Evolutionary conservation across 768 basidiomycete species (phyloP).

Genomic region (Rickenella mellea): DNA sequence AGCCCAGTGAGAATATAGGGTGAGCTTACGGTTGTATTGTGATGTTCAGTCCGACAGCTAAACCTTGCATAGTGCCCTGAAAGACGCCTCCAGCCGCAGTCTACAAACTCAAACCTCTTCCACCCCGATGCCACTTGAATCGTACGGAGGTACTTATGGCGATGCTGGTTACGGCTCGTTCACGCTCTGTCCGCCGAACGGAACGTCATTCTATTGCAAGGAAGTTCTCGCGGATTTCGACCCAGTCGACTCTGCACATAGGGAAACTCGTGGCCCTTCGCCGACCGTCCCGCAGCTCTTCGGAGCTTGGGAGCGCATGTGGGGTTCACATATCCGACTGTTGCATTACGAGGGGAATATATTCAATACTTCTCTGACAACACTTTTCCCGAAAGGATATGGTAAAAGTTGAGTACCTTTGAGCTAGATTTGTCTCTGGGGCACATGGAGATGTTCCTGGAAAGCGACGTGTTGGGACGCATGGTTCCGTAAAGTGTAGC

Average conservation of each 20-base stretch:
- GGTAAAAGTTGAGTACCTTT: no score
- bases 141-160: constrained; percentile 9
- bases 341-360: constrained; percentile 9
- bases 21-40: no score
- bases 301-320: constrained; percentile 23
- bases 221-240: constrained; percentile 7
- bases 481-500: no score
- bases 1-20: no score
- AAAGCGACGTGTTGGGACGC: no score
- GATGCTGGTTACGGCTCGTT: constrained; percentile 13
- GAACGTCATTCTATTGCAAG: constrained; percentile 7
- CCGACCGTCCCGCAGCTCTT: constrained; percentile 14
- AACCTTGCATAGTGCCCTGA: no score
- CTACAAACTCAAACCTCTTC: background rate
- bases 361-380: constrained; percentile 15
- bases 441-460: no score
- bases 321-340: constrained; percentile 28
- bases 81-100: no score
- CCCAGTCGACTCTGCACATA: constrained; percentile 1
- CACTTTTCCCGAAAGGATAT: constrained; percentile 27
- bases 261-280: background rate
- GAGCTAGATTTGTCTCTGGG: no score
- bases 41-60: no score
- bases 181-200: constrained; percentile 11
- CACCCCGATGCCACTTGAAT: constrained; percentile 3